These are phyloP conservation scores for Aegilops bicornis DNA, from an alignment of 176 grass and related monocot genomes.

Conservation along the genomic window DNA sequence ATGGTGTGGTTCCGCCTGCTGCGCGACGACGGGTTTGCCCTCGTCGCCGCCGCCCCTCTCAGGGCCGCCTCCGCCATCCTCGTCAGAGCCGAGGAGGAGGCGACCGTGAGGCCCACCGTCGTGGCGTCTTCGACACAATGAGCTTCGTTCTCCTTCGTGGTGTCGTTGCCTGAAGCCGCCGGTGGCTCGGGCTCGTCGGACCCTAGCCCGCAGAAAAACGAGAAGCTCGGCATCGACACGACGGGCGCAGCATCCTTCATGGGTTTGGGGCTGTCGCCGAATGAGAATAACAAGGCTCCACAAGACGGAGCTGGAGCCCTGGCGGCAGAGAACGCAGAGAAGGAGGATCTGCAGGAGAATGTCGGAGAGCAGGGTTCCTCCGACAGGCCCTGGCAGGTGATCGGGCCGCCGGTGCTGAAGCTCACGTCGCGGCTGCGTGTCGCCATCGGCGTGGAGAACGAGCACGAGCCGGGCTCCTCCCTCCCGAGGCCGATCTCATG, in stretches of 20 bases:
- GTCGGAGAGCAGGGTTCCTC: slow-evolving; percentile 50
- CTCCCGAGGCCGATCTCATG: slow-evolving; percentile 21
- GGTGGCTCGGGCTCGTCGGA: background rate
- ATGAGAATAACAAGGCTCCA: slow-evolving; percentile 49
- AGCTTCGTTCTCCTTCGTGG: background rate
- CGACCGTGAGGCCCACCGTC: background rate
- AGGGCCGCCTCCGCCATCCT: background rate
- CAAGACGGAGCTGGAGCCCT: slow-evolving; percentile 25
- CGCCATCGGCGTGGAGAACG: slow-evolving; percentile 47
- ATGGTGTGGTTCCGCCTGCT: slow-evolving; percentile 83
- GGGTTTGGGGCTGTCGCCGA: background rate
- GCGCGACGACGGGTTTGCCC: background rate
- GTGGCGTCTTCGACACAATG: background rate
- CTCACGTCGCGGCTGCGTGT: slow-evolving; percentile 69
- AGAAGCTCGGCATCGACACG: slow-evolving; percentile 68
- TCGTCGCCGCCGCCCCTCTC: background rate
- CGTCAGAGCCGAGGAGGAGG: background rate
- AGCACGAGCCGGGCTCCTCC: slow-evolving; percentile 51
- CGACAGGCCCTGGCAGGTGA: slow-evolving; percentile 31
- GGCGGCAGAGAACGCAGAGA: slow-evolving; percentile 37
- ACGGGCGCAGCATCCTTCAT: slow-evolving; percentile 6
- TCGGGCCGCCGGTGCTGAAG: slow-evolving; percentile 48
- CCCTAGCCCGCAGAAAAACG: slow-evolving; percentile 42
- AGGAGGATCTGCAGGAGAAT: slow-evolving; percentile 65
- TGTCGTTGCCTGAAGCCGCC: background rate